phyloP scores from a whole-genome alignment of 2,329 filamentous ascomycete species.

The Alternaria sp. region DNA sequence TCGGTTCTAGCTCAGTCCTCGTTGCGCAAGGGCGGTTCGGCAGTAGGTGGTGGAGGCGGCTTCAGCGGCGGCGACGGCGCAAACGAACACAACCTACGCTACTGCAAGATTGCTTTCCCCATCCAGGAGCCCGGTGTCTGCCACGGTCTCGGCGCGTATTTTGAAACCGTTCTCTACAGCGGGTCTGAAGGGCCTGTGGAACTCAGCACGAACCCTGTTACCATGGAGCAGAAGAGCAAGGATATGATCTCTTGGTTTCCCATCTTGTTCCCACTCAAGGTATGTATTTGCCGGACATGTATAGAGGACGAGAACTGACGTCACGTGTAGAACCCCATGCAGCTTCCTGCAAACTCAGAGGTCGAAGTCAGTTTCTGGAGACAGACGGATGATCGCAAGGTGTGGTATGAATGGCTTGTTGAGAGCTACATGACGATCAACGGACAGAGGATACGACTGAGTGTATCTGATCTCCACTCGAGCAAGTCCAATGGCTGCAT shows the following conservation, averaged over 20 bases:
- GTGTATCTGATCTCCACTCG: constrained; percentile 53
- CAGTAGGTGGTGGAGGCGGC: constrained; percentile 73
- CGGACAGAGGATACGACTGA: constrained; percentile 71
- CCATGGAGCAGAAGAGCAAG: constrained; percentile 89
- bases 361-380: constrained; percentile 94
- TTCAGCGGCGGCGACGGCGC: constrained; percentile 79
- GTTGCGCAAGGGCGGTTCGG: constrained; percentile 68
- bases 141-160: constrained; percentile 92
- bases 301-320: constrained; percentile 9
- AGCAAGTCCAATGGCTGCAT: constrained; percentile 51
- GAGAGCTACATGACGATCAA: constrained; percentile 77
- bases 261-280: constrained; percentile 96
- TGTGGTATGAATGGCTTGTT: constrained; percentile 99
- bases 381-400: constrained; percentile 91
- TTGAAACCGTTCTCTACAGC: constrained; percentile 92
- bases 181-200: constrained; percentile 70
- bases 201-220: constrained; percentile 89
- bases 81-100: constrained; percentile 91
- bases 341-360: constrained; percentile 83
- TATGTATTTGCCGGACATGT: constrained; percentile 51
- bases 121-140: constrained; percentile 81
- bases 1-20: constrained; percentile 64
- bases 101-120: constrained; percentile 79
- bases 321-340: constrained; percentile 76
- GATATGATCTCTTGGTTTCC: constrained; percentile 99